A percentile compares a stretch with the other conserved stretches of the same genome.
Evolutionary conservation across 2,329 filamentous ascomycete genomes (phyloP).

Genomic region (Xylariaceae sp.): DNA sequence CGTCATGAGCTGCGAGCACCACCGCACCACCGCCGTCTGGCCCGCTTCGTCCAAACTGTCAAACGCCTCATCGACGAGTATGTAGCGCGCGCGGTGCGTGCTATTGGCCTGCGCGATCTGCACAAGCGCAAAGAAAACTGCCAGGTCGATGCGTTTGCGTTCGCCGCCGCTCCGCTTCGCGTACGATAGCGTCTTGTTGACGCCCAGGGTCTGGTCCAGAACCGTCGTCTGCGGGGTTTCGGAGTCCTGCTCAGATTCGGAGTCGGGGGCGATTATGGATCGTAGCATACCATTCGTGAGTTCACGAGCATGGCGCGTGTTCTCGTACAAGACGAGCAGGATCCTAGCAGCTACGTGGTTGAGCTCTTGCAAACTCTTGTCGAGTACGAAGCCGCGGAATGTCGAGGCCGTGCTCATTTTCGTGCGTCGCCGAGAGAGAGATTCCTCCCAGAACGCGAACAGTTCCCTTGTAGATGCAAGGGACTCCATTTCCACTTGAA

Average conservation of each 20-base stretch:
- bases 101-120: conserved; percentile 26
- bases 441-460: conserved; percentile 28
- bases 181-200: conserved; percentile 25
- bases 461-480: conserved; percentile 19
- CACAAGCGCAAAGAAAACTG: conserved; percentile 33
- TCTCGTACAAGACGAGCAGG: conserved; percentile 28
- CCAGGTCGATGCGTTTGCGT: conserved; percentile 34
- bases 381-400: conserved; percentile 27
- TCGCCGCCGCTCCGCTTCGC: conserved; percentile 33
- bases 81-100: conserved; percentile 30
- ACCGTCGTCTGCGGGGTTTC: conserved; percentile 1
- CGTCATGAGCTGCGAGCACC: conserved; percentile 19
- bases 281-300: conserved; percentile 26
- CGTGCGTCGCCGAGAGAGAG: conserved; percentile 20
- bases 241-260: conserved; percentile 5
- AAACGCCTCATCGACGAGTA: conserved; percentile 34
- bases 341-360: conserved; percentile 27
- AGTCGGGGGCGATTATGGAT: conserved; percentile 20
- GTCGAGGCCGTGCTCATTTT: conserved; percentile 16
- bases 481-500: conserved; percentile 7
- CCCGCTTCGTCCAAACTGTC: conserved; percentile 30
- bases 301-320: conserved; percentile 25
- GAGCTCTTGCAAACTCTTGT: conserved; percentile 27
- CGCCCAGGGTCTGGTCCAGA: conserved; percentile 25
- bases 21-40: conserved; percentile 26